These are phyloP conservation scores for Fallopia convolvulus DNA, from an alignment of 148 eudicot species.

Conservation along the genomic window DNA sequence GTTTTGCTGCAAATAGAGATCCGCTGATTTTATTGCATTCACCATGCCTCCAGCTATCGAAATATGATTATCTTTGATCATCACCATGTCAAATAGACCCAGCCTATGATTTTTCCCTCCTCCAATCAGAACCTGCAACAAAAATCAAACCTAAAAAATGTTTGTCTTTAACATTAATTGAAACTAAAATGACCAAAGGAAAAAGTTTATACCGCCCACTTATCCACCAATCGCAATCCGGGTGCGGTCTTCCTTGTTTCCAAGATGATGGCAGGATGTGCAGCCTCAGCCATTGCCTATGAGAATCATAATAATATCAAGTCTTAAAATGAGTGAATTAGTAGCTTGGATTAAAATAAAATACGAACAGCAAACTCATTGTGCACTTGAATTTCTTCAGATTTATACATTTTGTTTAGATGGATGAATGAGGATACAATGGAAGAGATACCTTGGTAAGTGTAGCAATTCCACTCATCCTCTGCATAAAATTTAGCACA, in stretches of 20 bases:
- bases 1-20: conserved; percentile 60
- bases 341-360: too few species aligned
- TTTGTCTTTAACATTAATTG: not conserved
- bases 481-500: conserved; percentile 92
- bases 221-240: conserved; percentile 89
- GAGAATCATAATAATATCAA: conserved; percentile 8
- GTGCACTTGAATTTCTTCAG: not conserved
- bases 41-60: conserved; percentile 89
- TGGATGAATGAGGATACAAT: too few species aligned
- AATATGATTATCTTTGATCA: conserved; percentile 94
- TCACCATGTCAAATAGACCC: conserved; percentile 95
- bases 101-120: conserved; percentile 92
- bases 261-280: conserved; percentile 69
- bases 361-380: not conserved
- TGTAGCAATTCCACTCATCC: conserved; percentile 99
- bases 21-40: conserved; percentile 70
- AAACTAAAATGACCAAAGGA: not conserved
- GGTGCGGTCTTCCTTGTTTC: conserved; percentile 99
- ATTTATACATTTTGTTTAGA: too few species aligned
- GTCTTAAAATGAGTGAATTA: not conserved
- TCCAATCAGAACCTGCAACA: conserved; percentile 72
- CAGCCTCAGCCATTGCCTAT: conserved; percentile 94
- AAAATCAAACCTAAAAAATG: conserved; percentile 11
- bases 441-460: conserved; percentile 59
- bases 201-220: conserved; percentile 80